Percentiles rank a stretch among this genome's conserved stretches.
Evolutionary conservation across 1,284 basidiomycete genomes (phyloP).

Genomic region (Microbotryum silenes-acaulis): DNA sequence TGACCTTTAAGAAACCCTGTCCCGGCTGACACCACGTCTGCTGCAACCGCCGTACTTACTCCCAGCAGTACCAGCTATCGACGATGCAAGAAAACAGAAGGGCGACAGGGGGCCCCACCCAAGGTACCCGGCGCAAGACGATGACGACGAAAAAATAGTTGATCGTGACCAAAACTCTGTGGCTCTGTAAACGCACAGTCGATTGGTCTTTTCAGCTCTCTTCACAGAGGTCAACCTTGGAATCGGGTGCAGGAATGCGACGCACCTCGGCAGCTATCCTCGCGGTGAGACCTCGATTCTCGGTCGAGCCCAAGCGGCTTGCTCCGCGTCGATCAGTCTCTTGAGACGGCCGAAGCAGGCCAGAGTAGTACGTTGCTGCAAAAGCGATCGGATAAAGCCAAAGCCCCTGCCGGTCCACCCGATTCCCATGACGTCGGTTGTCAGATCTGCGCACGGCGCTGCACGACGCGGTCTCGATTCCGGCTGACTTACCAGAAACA

Average conservation of each 20-base stretch:
- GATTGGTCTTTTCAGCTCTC: not conserved
- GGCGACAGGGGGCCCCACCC: conserved; percentile 52
- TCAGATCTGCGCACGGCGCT: not conserved
- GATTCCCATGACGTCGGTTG: not conserved
- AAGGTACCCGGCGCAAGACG: conserved; percentile 55
- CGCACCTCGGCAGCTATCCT: conserved; percentile 26
- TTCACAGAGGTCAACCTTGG: not conserved
- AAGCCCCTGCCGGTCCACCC: conserved; percentile 12
- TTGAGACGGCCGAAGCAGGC: conserved; percentile 12
- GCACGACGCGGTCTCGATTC: not conserved
- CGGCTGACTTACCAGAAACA: conserved; percentile 18
- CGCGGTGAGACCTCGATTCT: conserved; percentile 15
- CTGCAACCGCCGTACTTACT: conserved; percentile 49
- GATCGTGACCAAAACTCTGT: conserved; percentile 66
- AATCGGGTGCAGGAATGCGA: not conserved
- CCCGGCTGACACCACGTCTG: not conserved
- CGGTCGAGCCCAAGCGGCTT: not conserved
- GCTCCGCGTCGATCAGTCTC: conserved; percentile 18
- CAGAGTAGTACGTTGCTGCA: conserved; percentile 29
- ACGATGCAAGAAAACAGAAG: conserved; percentile 73
- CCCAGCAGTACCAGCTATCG: conserved; percentile 73
- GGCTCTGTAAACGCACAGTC: conserved; percentile 37
- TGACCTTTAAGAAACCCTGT: too few relatives aligned
- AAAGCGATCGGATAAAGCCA: conserved; percentile 27
- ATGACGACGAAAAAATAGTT: conserved; percentile 65